A percentile compares a stretch with the other conserved stretches of the same genome.
Evolutionary conservation across 257 asterid genomes (phyloP).

Genomic region (Solanum bulbocastanum): DNA sequence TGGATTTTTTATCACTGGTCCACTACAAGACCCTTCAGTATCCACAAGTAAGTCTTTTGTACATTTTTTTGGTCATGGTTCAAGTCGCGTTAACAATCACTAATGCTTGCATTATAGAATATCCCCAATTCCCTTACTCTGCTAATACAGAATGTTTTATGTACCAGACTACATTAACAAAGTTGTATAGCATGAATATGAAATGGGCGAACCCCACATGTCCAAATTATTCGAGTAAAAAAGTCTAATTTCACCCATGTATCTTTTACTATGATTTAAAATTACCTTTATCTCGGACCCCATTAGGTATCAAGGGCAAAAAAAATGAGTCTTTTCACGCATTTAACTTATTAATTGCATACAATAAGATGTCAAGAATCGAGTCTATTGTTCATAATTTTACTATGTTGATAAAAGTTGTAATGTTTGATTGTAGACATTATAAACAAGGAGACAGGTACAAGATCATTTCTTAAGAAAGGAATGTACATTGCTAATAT

Average conservation of each 20-base stretch:
- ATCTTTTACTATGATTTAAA: too few relatives aligned
- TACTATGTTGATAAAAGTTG: background rate
- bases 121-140: too few relatives aligned
- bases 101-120: background rate
- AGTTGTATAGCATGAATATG: background rate
- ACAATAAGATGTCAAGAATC: background rate
- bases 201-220: background rate
- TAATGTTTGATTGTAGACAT: conserved; percentile 26
- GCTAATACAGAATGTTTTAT: too few relatives aligned
- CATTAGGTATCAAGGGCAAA: too few relatives aligned
- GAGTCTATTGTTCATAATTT: background rate
- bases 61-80: too few relatives aligned
- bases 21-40: conserved; percentile 40
- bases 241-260: too few relatives aligned
- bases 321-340: too few relatives aligned
- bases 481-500: conserved; percentile 53
- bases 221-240: background rate
- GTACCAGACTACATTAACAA: too few relatives aligned
- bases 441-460: conserved; percentile 57
- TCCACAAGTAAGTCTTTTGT: background rate
- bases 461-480: conserved; percentile 42
- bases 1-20: conserved; percentile 56
- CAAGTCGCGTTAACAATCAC: fast-evolving
- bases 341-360: background rate
- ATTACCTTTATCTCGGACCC: too few relatives aligned